Base-by-base conservation (phyloP, 768 basidiomycete species). In the Tylopilus sp. region DNA sequence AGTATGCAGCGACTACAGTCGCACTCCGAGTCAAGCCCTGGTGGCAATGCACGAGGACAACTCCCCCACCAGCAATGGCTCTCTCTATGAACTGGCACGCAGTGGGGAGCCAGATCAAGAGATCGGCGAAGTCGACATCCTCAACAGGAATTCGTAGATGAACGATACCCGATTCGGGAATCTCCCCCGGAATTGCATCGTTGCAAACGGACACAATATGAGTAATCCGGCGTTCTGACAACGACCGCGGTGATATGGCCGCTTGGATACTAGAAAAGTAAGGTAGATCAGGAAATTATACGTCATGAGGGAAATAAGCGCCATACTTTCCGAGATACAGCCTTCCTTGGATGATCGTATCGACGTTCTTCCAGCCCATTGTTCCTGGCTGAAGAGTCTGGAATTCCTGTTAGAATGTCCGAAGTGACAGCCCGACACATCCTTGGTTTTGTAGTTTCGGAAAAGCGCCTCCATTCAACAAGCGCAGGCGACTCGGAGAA, bases 151-250 rank as follows among this genome's bases (percentile, higher is more conserved):
- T 84, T 53, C 86, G 84, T 71, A 85, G 73, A 67, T 91, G 89
- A 43, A 68, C 70, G 46, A 86, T 77, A 21, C 86, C 86, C 55
- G 85, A 87, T 62, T 83, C 80, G 22, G 85, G 84, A 25, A 81
- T 67, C 58, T 89, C 87, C 43, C 85, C 82, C 40, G 86, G 86
- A 45, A 88, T 86, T 6, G 76, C 75, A 50, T 92, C 89, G 31
- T 72, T 68, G 63, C 89, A 90, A 49, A 89, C 87, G 42, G 88
- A 90, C 17, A 92, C 67, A 46, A 91, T 83, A 70, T 92, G 89
- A 6, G 87, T 88, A 55, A 92, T 86, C 54, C 81, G 81, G 59
- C 84, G 83, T 68, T 89, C 87, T 45, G 81, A 77, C 69, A 89
- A 75, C 50, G 84, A 80, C 65, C 86, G 80, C 24, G 86, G 79